Evolutionary conservation across 306 rosid genomes (phyloP).

Genomic region (Glycyrrhiza uralensis): DNA sequence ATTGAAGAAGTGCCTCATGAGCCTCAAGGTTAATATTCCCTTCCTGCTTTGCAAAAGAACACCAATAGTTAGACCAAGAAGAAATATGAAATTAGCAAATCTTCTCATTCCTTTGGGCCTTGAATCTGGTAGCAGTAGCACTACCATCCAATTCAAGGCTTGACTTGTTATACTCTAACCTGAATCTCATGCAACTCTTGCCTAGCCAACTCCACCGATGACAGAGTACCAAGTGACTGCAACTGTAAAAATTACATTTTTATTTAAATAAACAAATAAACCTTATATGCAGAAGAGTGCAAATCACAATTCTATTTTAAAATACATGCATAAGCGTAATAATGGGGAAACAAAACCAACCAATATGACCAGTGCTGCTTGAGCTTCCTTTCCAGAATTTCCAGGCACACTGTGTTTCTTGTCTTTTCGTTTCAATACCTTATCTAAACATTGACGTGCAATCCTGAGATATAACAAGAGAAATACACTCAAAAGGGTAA

Average conservation of each 20-base stretch:
- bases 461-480: conserved; percentile 51
- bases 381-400: conserved; percentile 46
- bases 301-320: neutral
- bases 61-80: neutral
- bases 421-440: conserved; percentile 41
- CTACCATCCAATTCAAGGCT: conserved; percentile 4
- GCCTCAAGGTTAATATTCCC: conserved; percentile 37
- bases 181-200: conserved; percentile 44
- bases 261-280: neutral
- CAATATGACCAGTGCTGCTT: conserved; percentile 58
- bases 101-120: neutral
- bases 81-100: conserved; percentile 9
- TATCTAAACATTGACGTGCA: conserved; percentile 44
- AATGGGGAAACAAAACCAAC: conserved; percentile 37
- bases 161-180: conserved; percentile 42
- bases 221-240: conserved; percentile 68
- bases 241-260: conserved; percentile 46
- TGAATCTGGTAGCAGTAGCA: neutral
- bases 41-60: conserved; percentile 35
- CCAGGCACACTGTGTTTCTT: conserved; percentile 36
- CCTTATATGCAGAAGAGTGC: neutral
- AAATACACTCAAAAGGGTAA: conserved; percentile 4
- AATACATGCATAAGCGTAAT: conserved; percentile 1
- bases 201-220: conserved; percentile 54
- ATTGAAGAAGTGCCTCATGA: conserved; percentile 49